Evolutionary conservation across 768 basidiomycete genomes (phyloP).

Genomic region (Amanita rimosa): DNA sequence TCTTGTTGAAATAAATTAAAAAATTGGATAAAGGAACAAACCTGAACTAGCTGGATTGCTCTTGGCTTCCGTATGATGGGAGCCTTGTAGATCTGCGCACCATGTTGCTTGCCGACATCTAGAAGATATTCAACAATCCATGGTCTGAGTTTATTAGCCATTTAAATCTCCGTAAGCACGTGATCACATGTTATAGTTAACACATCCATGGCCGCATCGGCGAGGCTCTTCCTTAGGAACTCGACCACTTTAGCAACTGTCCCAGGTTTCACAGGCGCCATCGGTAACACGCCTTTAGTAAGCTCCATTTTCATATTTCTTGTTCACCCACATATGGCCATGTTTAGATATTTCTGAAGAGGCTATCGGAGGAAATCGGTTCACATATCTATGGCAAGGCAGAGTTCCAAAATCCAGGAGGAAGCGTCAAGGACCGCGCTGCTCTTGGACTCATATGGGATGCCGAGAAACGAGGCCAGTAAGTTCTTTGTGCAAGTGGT

Average conservation of each 20-base stretch:
- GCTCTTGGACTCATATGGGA: slow-evolving; percentile 81
- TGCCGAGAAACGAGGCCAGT: slow-evolving; percentile 80
- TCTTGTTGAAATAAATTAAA: no score
- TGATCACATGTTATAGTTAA: background rate
- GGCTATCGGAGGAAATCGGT: slow-evolving; percentile 74
- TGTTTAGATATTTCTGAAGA: slow-evolving; percentile 69
- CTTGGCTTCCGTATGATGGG: slow-evolving; percentile 25
- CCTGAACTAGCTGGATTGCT: slow-evolving; percentile 53
- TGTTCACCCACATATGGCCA: slow-evolving; percentile 2
- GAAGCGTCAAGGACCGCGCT: slow-evolving; percentile 95
- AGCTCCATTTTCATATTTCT: slow-evolving; percentile 13
- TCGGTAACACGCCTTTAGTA: slow-evolving; percentile 92
- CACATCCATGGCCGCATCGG: background rate
- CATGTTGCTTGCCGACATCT: slow-evolving; percentile 36
- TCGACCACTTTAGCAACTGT: slow-evolving; percentile 20
- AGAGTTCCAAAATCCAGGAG: slow-evolving; percentile 97
- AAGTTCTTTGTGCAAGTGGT: slow-evolving; percentile 17
- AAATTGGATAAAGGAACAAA: slow-evolving; percentile 10
- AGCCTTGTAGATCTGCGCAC: slow-evolving; percentile 27
- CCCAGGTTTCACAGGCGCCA: slow-evolving; percentile 75
- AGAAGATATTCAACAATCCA: slow-evolving; percentile 52
- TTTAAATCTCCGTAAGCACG: slow-evolving; percentile 7
- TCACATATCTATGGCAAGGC: slow-evolving; percentile 89
- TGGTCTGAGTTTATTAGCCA: slow-evolving; percentile 28
- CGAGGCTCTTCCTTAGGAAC: background rate